Percentiles rank a stretch among this genome's conserved stretches.
These are phyloP conservation scores for Xylaria bambusicola DNA, from an alignment of 495 filamentous ascomycete species.

Conservation along the genomic window DNA sequence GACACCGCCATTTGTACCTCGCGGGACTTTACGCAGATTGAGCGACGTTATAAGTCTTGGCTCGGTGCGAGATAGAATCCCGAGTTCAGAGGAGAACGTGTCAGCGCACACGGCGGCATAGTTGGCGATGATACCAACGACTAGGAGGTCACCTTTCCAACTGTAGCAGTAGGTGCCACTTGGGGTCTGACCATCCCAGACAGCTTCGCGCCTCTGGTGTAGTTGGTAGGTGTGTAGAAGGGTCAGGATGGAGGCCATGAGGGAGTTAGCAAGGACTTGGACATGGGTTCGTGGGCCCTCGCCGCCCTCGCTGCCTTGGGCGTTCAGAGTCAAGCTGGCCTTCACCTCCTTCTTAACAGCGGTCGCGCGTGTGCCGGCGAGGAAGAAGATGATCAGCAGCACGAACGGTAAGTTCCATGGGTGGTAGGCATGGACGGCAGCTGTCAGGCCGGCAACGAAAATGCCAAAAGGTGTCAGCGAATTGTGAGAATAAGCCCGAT, in stretches of 20 bases:
- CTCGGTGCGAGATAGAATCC: conserved; percentile 74
- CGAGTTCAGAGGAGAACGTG: conserved; percentile 93
- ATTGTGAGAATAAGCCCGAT: conserved; percentile 69
- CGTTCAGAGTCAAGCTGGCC: conserved; percentile 72
- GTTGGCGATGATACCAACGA: conserved; percentile 65
- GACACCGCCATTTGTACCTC: conserved; percentile 91
- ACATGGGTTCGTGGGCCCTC: conserved; percentile 81
- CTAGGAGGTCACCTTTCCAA: conserved; percentile 57
- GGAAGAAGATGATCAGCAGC: conserved; percentile 82
- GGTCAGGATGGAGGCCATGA: conserved; percentile 71
- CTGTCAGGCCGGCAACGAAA: conserved; percentile 68
- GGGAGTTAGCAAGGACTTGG: conserved; percentile 89
- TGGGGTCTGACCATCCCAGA: conserved; percentile 20
- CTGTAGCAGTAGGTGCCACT: conserved; percentile 47
- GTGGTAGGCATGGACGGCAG: conserved; percentile 78
- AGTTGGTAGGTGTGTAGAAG: conserved; percentile 71
- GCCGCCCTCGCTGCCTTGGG: conserved; percentile 59
- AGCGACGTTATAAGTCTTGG: conserved; percentile 87
- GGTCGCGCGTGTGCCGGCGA: conserved; percentile 79
- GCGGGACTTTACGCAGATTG: conserved; percentile 72
- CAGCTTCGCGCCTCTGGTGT: conserved; percentile 38
- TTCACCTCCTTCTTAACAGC: conserved; percentile 89
- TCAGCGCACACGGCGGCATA: conserved; percentile 92
- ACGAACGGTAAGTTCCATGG: conserved; percentile 89
- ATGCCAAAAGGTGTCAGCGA: conserved; percentile 77